Evolutionary conservation across 208 protist species (phyloP).

Genomic region (Strigomonas culicis): DNA sequence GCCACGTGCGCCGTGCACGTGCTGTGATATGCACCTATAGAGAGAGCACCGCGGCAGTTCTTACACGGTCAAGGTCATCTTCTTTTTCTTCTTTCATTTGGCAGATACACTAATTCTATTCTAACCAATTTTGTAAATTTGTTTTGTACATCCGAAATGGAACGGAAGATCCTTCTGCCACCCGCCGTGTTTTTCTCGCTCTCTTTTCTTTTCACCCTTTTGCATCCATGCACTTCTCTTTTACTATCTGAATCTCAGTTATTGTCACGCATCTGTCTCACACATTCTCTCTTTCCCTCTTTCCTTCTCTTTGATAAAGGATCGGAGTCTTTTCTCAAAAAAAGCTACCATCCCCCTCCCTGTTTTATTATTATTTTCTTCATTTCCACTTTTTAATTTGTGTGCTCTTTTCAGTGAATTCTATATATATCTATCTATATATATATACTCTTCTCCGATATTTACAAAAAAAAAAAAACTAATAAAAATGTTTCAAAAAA

Average conservation of each 20-base stretch:
- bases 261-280: conserved; percentile 3
- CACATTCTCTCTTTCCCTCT: neutral
- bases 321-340: neutral
- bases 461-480: neutral
- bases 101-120: neutral
- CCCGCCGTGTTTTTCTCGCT: no score
- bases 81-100: neutral
- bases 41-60: no score
- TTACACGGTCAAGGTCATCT: neutral
- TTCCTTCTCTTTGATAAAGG: conserved; percentile 6
- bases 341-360: neutral
- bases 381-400: conserved; percentile 11
- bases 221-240: neutral
- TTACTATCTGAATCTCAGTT: neutral
- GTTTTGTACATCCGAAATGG: no score
- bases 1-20: no score
- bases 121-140: conserved; percentile 3
- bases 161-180: no score
- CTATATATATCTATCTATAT: neutral
- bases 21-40: no score
- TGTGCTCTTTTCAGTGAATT: neutral
- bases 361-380: conserved; percentile 9
- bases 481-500: conserved; percentile 2
- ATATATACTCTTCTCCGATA: conserved; percentile 10
- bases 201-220: conserved; percentile 2